These are phyloP conservation scores for Penicillium flavigenum DNA, from an alignment of 495 filamentous ascomycete genomes.

Conservation along the genomic window DNA sequence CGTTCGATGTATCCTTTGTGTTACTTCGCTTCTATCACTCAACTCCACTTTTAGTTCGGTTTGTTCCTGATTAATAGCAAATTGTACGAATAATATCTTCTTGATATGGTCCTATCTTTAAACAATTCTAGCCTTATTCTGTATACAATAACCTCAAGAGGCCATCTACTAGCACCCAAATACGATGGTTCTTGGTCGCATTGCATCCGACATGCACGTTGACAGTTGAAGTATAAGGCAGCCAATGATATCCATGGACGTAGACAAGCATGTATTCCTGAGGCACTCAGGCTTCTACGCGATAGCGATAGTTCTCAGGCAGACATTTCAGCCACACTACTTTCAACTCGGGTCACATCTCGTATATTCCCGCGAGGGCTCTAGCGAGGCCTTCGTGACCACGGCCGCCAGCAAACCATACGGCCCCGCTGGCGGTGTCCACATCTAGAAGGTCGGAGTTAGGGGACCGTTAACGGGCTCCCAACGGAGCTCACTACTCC, in stretches of 20 bases:
- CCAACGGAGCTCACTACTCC: neutral
- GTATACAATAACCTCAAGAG: neutral
- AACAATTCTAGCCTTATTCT: neutral
- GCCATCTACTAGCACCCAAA: neutral
- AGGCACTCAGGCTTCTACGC: constrained; percentile 9
- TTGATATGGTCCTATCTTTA: neutral
- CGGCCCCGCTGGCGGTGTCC: constrained; percentile 3
- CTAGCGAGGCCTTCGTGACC: neutral
- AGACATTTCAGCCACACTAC: constrained; percentile 9
- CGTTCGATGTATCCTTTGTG: constrained; percentile 14
- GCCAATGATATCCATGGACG: constrained; percentile 6
- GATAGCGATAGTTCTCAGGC: constrained; percentile 3
- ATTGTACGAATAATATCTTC: neutral
- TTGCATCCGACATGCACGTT: neutral
- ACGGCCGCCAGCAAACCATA: constrained; percentile 2
- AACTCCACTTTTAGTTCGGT: neutral
- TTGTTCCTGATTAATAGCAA: neutral
- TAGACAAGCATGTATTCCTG: neutral
- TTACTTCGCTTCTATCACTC: neutral
- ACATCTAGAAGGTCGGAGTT: constrained; percentile 8
- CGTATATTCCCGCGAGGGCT: constrained; percentile 1
- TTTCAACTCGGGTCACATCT: neutral
- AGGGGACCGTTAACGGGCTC: constrained; percentile 3
- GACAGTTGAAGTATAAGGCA: constrained; percentile 5
- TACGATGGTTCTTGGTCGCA: neutral